Evolutionary conservation across 1,139 yeast species (phyloP), one percentile per base, ranked within the genome.

Genomic region (Sugiyamaella xylanicola): DNA sequence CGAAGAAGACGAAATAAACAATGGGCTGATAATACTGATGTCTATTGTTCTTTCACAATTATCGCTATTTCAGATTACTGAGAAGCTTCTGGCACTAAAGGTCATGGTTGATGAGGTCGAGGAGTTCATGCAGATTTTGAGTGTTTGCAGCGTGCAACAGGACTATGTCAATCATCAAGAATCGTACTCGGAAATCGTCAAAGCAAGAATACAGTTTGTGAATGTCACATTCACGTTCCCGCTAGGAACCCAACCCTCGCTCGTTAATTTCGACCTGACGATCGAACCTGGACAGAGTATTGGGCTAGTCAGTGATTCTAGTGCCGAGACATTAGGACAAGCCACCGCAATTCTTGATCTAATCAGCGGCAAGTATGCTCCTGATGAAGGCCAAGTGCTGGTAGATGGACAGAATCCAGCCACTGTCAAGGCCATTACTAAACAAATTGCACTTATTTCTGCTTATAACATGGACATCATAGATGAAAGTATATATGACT

Each of bases 401-500:
- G 41, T 53, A 2, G 51, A 47, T 15, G 48, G 48, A 8, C 50
- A 32, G 16, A 44, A 53, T 20, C 42, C 47, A 11, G 35, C 42
- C 7, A 40, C 35, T 17, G 41, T 25, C 32, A 27, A 41, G 27
- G 35, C 36, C 15, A 42, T 40, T n/a, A 7, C 17, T 4, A 40
- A 35, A 27, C 46, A 48, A 15, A 42, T 48, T 20, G 39, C 52
- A 16, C 29, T 21, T 3, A 48, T 48, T n/a, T 48, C 52, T 25
- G 45, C 52, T 9, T 48, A 40, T 29, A 42, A 48, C 17, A 48
- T 48, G 41, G 56, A 53, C 16, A 8, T 48, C 4, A 17, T 48
- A 8, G 46, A 48, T 36, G 50, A 51, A 19, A 48, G 41, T 22
- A 40, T 53, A n/a, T 53, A 53, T 37, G 56, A 53, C 16, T 37